A percentile compares a stretch with the other conserved stretches of the same genome.
Conservation (phyloP, 2,329 filamentous ascomycete genomes). For the Nothophoma quercina region DNA sequence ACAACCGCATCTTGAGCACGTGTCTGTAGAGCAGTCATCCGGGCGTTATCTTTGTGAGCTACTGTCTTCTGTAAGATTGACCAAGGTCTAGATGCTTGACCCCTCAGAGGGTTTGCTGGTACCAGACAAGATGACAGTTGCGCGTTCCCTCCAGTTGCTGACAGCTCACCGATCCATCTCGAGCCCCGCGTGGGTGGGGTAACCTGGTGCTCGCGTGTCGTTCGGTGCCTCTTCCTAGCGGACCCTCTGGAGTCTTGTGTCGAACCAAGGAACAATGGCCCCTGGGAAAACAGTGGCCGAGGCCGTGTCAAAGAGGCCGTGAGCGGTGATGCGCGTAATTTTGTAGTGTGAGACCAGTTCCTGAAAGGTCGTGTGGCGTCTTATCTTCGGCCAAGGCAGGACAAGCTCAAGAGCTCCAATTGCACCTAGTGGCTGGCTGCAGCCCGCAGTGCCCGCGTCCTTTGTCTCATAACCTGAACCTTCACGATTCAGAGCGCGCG, state of each 20-base stretch:
- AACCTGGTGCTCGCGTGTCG: constrained; percentile 6
- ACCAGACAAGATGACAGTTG: background rate
- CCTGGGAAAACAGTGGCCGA: background rate
- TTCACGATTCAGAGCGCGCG: constrained; percentile 14
- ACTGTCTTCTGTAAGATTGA: background rate
- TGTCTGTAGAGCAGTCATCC: background rate
- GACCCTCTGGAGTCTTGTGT: constrained; percentile 10
- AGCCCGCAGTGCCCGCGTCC: constrained; percentile 14
- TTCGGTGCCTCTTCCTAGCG: background rate
- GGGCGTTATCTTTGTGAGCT: no score
- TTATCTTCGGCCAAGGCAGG: constrained; percentile 18
- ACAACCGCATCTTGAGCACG: background rate
- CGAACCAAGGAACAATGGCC: constrained; percentile 2
- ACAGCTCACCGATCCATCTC: constrained; percentile 10
- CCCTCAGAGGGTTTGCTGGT: background rate
- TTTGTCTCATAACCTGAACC: constrained; percentile 17
- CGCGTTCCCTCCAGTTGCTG: constrained; percentile 1
- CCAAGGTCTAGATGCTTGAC: background rate
- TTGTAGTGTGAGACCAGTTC: constrained; percentile 6
- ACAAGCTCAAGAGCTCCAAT: constrained; percentile 14
- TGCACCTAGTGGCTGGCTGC: constrained; percentile 16
- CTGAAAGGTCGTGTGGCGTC: constrained; percentile 14
- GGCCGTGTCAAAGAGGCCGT: background rate
- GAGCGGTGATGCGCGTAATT: constrained; percentile 7
- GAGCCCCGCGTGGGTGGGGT: constrained; percentile 17